Evolutionary conservation across 352 stramenopile species (phyloP).

Genomic region (Phytophthora crassamura): DNA sequence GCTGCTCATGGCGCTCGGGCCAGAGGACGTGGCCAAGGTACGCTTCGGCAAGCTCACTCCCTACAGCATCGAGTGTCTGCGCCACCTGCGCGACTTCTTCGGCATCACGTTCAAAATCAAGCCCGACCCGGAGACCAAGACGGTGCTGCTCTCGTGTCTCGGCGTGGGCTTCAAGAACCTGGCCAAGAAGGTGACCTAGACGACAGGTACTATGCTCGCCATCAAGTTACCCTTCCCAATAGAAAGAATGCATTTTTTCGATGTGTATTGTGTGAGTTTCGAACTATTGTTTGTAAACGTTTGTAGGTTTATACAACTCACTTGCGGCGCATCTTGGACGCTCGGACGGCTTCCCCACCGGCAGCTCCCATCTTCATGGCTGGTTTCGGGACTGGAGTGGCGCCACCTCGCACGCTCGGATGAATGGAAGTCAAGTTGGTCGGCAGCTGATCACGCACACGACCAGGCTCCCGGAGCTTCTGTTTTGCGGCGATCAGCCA

Average conservation of each 20-base stretch:
- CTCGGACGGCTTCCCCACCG: constrained; percentile 58
- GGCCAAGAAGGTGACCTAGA: constrained; percentile 95
- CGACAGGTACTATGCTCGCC: neutral
- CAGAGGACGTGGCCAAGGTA: constrained; percentile 97
- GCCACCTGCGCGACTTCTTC: constrained; percentile 93
- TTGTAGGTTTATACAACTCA: constrained; percentile 29
- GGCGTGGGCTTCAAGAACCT: constrained; percentile 97
- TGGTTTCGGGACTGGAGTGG: constrained; percentile 74
- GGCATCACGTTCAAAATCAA: constrained; percentile 95
- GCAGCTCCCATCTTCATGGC: constrained; percentile 78
- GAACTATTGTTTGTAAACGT: neutral
- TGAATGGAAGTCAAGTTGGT: constrained; percentile 67
- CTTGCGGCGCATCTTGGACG: constrained; percentile 75
- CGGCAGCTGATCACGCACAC: constrained; percentile 44
- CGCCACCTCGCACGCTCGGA: constrained; percentile 51
- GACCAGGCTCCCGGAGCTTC: constrained; percentile 58
- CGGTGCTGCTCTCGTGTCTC: constrained; percentile 94
- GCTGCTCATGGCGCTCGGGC: constrained; percentile 97
- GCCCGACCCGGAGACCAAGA: constrained; percentile 87
- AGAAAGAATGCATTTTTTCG: constrained; percentile 44
- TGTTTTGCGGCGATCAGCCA: constrained; percentile 80
- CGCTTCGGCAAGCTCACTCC: constrained; percentile 90
- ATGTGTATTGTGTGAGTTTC: constrained; percentile 21
- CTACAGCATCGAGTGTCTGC: constrained; percentile 90
- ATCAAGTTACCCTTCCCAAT: constrained; percentile 26